Conservation (phyloP, 2,329 filamentous ascomycete genomes). For the Thielaviopsis euricoi region DNA sequence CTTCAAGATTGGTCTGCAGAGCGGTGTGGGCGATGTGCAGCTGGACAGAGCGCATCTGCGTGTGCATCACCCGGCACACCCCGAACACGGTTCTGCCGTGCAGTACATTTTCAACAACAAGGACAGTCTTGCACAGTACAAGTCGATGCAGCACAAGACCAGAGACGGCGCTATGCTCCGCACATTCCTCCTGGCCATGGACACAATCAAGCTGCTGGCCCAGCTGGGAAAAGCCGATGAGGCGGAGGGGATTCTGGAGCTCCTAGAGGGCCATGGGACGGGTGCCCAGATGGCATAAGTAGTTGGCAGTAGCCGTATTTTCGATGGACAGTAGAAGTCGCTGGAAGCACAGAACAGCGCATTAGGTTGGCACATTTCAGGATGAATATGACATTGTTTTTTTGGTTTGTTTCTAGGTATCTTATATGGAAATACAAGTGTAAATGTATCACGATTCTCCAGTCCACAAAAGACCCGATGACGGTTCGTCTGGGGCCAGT, state of each 20-base stretch:
- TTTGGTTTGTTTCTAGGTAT: neutral
- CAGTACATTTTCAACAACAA: conserved; percentile 22
- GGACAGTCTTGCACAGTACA: neutral
- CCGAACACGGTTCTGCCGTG: conserved; percentile 30
- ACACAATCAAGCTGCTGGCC: conserved; percentile 22
- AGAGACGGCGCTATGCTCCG: conserved; percentile 2
- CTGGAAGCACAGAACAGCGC: conserved; percentile 4
- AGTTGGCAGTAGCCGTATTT: neutral
- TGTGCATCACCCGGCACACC: conserved; percentile 36
- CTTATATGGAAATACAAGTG: neutral
- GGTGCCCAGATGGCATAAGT: neutral
- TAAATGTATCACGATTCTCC: neutral
- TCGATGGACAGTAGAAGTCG: neutral
- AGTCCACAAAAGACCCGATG: neutral
- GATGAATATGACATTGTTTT: neutral
- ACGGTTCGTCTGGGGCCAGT: neutral
- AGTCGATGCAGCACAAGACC: neutral
- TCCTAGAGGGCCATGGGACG: conserved; percentile 7
- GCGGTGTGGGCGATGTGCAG: conserved; percentile 19
- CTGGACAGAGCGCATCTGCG: conserved; percentile 37
- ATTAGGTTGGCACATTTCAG: neutral
- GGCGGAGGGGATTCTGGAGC: conserved; percentile 19
- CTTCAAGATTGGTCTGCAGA: conserved; percentile 27
- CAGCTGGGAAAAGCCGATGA: conserved; percentile 18
- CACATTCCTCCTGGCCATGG: conserved; percentile 15